These are phyloP conservation scores for Calonectria henricotiae DNA, from an alignment of 2,329 filamentous ascomycete species.

Conservation along the genomic window DNA sequence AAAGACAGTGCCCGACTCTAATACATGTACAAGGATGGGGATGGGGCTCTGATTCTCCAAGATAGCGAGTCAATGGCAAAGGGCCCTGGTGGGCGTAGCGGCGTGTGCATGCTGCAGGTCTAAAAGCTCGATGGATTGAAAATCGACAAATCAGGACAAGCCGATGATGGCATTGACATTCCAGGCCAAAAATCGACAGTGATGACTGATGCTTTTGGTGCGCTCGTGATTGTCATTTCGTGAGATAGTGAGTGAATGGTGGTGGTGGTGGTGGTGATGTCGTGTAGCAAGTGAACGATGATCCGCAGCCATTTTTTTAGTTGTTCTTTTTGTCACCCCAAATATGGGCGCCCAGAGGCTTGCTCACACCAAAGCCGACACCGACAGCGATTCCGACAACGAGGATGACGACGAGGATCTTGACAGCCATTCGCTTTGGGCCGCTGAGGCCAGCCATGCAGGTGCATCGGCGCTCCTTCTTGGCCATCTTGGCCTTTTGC, in stretches of 20 bases:
- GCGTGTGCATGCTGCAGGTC: slow-evolving; percentile 38
- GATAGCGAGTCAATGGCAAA: slow-evolving; percentile 30
- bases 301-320: slow-evolving; percentile 20
- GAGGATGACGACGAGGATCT: slow-evolving; percentile 69
- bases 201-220: neutral
- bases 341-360: slow-evolving; percentile 72
- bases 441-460: slow-evolving; percentile 70
- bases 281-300: slow-evolving; percentile 7
- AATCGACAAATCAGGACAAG: slow-evolving; percentile 29
- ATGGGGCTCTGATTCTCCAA: slow-evolving; percentile 33
- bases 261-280: slow-evolving; percentile 1
- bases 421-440: slow-evolving; percentile 70
- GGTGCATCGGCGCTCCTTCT: slow-evolving; percentile 67
- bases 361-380: slow-evolving; percentile 75
- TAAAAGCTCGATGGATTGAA: slow-evolving; percentile 42
- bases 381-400: slow-evolving; percentile 70
- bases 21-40: slow-evolving; percentile 39
- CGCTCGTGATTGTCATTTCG: slow-evolving; percentile 17
- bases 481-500: slow-evolving; percentile 72
- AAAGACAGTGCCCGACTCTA: slow-evolving; percentile 29
- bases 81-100: slow-evolving; percentile 36
- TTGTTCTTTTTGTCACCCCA: slow-evolving; percentile 63
- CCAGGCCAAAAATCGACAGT: neutral
- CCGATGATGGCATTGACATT: neutral
- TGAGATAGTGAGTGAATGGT: neutral